Evolutionary conservation across 163 green algal species (phyloP).

Genomic region (Scenedesmus sp.): DNA sequence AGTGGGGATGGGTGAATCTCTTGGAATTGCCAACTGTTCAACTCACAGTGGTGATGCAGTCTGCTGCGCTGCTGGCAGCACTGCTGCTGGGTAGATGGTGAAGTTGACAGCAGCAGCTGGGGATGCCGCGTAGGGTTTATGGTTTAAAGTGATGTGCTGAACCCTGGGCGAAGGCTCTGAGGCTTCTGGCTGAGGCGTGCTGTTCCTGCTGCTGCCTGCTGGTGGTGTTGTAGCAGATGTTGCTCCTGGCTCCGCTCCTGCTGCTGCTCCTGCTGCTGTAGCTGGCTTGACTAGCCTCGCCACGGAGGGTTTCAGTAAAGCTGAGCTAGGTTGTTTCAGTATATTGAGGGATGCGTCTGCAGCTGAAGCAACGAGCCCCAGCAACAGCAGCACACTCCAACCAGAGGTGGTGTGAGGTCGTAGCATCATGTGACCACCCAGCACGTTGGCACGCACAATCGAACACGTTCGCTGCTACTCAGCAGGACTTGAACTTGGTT

Average conservation of each 20-base stretch:
- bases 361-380: not conserved
- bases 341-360: not conserved
- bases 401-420: not conserved
- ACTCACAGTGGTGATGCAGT: not conserved
- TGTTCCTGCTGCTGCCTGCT: not conserved
- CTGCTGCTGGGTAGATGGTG: not conserved
- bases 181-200: not conserved
- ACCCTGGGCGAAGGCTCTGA: not conserved
- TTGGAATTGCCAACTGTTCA: no score
- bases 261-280: not conserved
- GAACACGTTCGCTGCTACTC: not conserved
- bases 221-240: not conserved
- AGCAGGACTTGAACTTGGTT: not conserved
- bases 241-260: no score
- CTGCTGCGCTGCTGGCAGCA: not conserved
- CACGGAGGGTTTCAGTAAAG: not conserved
- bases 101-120: not conserved
- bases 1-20: no score
- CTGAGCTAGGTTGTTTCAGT: not conserved
- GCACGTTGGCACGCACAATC: not conserved
- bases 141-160: not conserved
- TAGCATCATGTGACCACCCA: not conserved
- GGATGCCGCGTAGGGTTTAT: not conserved
- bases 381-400: not conserved
- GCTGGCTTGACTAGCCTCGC: not conserved